These are phyloP conservation scores for Exserohilum turcica DNA, from an alignment of 2,329 filamentous ascomycete genomes.

Conservation along the genomic window DNA sequence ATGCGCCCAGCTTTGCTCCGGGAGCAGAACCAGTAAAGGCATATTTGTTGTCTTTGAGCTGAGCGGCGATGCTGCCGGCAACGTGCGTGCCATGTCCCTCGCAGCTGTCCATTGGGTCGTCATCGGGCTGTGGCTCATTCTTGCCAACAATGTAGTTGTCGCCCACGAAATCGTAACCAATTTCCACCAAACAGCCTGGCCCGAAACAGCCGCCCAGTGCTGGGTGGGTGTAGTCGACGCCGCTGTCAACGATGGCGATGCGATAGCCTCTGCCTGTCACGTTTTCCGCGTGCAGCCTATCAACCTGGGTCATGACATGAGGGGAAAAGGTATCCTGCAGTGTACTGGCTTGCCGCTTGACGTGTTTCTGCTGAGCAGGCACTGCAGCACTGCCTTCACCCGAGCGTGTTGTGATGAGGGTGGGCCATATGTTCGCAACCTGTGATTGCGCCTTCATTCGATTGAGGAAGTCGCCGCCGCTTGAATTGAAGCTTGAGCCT, in stretches of 20 bases:
- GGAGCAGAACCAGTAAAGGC: constrained; percentile 30
- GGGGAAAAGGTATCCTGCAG: constrained; percentile 22
- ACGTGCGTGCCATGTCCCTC: constrained; percentile 61
- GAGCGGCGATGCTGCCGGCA: constrained; percentile 66
- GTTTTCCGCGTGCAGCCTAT: constrained; percentile 50
- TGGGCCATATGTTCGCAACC: constrained; percentile 20
- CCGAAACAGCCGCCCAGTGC: constrained; percentile 70
- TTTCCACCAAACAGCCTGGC: constrained; percentile 61
- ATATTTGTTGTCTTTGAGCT: constrained; percentile 49
- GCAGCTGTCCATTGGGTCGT: constrained; percentile 59
- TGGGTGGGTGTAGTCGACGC: constrained; percentile 64
- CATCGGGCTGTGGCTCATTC: constrained; percentile 53
- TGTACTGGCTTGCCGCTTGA: constrained; percentile 16
- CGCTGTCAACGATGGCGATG: constrained; percentile 53
- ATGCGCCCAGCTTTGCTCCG: constrained; percentile 22
- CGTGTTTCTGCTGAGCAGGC: constrained; percentile 1
- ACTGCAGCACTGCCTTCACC: not conserved
- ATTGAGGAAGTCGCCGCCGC: not conserved
- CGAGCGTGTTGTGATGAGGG: constrained; percentile 12
- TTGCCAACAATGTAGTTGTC: constrained; percentile 49
- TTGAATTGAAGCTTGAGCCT: constrained; percentile 8
- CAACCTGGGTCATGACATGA: constrained; percentile 43
- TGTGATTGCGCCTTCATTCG: constrained; percentile 2
- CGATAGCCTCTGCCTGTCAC: constrained; percentile 55
- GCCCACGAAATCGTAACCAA: constrained; percentile 64